Percentiles rank a stretch among this genome's conserved stretches.
Evolutionary conservation across 257 asterid species (phyloP).

Genomic region (Prunella vulgaris): DNA sequence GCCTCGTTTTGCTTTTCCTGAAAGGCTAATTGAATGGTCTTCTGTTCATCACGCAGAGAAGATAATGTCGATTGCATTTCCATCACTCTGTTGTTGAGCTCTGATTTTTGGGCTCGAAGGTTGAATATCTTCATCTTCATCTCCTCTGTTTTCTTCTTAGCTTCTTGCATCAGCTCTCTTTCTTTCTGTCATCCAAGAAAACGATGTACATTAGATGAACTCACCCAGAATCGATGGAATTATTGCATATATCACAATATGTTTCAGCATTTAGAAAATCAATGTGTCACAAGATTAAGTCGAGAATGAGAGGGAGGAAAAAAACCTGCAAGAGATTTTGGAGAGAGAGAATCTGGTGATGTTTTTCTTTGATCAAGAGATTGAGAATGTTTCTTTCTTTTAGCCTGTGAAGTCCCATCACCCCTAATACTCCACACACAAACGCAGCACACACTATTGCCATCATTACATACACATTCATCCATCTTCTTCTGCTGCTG

Average conservation of each 20-base stretch:
- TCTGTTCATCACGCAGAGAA: conserved; percentile 61
- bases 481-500: conserved; percentile 34
- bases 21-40: conserved; percentile 31
- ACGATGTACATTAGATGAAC: neutral
- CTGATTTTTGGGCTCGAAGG: conserved; percentile 44
- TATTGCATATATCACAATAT: too few relatives aligned
- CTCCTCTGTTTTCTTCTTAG: conserved; percentile 47
- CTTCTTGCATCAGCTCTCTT: conserved; percentile 38
- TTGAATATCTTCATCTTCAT: conserved; percentile 40
- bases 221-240: too few relatives aligned
- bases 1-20: conserved; percentile 56
- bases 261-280: neutral
- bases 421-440: conserved; percentile 48
- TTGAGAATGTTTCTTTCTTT: conserved; percentile 45
- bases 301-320: too few relatives aligned
- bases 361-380: conserved; percentile 44
- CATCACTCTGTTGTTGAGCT: conserved; percentile 33
- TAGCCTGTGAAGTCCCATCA: conserved; percentile 50
- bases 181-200: conserved; percentile 44
- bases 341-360: conserved; percentile 44
- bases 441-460: conserved; percentile 41
- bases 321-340: conserved; percentile 59
- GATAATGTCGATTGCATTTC: conserved; percentile 64
- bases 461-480: conserved; percentile 26
- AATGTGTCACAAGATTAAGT: too few relatives aligned